These are phyloP conservation scores for Populus hybrid DNA, from an alignment of 441 rosid genomes.

Conservation along the genomic window DNA sequence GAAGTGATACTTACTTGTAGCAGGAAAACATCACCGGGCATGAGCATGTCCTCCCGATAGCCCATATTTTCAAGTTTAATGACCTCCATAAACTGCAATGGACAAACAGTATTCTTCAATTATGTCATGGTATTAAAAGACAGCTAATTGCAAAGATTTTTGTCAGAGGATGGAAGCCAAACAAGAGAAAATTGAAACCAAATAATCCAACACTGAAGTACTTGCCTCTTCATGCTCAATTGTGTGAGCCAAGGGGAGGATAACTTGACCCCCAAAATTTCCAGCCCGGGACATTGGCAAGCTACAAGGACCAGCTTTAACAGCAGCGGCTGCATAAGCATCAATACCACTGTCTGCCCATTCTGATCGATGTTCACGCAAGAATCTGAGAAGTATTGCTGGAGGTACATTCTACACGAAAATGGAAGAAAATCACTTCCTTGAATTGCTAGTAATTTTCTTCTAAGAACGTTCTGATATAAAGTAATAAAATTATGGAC, in stretches of 20 bases:
- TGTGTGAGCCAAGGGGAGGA: conserved; percentile 93
- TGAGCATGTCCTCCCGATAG: conserved; percentile 76
- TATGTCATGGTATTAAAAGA: not conserved
- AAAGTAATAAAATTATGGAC: not conserved
- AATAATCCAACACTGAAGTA: conserved; percentile 2
- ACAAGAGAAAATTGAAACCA: not conserved
- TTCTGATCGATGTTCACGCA: conserved; percentile 97
- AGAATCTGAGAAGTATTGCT: conserved; percentile 80
- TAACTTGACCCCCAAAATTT: conserved; percentile 81
- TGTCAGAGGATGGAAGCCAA: not conserved
- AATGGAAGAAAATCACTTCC: not conserved
- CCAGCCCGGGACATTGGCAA: conserved; percentile 64
- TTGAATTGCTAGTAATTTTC: not conserved
- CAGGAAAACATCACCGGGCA: conserved; percentile 80
- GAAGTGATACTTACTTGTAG: conserved; percentile 61
- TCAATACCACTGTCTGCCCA: conserved; percentile 98
- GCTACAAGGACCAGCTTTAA: conserved; percentile 84
- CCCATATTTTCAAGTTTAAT: conserved; percentile 84
- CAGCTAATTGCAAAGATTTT: not conserved
- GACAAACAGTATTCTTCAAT: not conserved
- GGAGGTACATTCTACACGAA: conserved; percentile 87
- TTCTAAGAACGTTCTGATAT: not conserved
- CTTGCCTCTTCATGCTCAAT: conserved; percentile 95
- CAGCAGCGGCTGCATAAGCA: conserved; percentile 93
- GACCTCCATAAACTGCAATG: conserved; percentile 78